These are phyloP conservation scores for Phialocephala sp. DNA, from an alignment of 2,329 filamentous ascomycete species.

Conservation along the genomic window DNA sequence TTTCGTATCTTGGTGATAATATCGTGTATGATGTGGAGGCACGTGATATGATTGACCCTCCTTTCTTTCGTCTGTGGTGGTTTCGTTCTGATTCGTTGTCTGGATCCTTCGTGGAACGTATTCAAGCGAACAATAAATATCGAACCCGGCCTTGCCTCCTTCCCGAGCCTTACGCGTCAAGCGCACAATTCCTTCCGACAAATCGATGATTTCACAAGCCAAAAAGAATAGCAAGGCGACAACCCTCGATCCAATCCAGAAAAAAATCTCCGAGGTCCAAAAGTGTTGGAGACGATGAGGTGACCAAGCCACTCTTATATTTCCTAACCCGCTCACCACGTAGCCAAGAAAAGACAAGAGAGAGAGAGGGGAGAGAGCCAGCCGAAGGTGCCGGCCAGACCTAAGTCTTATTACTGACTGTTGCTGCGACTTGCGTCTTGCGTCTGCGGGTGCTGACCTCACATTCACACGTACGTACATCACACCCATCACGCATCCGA, in stretches of 20 bases:
- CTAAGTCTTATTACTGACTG: neutral
- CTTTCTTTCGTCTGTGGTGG: neutral
- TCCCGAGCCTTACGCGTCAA: neutral
- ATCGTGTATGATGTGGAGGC: neutral
- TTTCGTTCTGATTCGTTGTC: neutral
- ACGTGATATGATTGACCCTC: neutral
- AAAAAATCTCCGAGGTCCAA: neutral
- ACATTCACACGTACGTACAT: neutral
- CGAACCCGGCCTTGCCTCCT: neutral
- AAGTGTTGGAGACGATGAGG: neutral
- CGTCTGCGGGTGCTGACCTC: conserved; percentile 6
- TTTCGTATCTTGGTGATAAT: neutral
- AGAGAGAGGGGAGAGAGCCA: neutral
- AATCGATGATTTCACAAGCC: conserved; percentile 1
- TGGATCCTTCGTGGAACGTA: no score
- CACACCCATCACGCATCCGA: neutral
- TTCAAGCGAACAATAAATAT: neutral
- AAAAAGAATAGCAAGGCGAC: neutral
- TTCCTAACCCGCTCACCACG: neutral
- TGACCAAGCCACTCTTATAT: conserved; percentile 4
- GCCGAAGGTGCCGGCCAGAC: neutral
- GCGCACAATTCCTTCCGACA: neutral
- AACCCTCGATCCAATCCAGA: neutral
- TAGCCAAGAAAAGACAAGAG: neutral
- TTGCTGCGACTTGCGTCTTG: neutral